Base-by-base conservation (phyloP, 148 eudicot species). In the Tetragonia tetragonoides region DNA sequence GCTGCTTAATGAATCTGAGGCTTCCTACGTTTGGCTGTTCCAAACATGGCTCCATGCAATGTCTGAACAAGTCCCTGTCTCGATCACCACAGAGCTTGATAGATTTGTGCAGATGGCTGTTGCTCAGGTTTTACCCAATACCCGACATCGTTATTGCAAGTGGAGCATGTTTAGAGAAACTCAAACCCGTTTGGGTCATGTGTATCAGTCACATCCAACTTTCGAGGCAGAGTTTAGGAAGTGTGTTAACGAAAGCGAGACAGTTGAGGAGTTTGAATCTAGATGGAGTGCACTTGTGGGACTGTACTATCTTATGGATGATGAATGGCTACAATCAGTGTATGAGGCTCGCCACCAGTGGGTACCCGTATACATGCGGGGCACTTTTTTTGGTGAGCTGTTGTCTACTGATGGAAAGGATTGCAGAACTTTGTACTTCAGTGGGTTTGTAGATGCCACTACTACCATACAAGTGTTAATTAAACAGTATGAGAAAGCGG, bases 111-210 rank as follows among this genome's bases (percentile, higher is more conserved):
- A 83, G 70, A 78, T 81, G 78, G 88, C 81, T 66, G 82, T 57
- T 47, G 56, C 84, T 44, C 81, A 86, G 39, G 83, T 82, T 49
- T 77, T 86, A 46, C 88, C 85, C 20, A 78, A 76, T 34, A 84
- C 79, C 2, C 77, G 81, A 10, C 83, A 79, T 53, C 77, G 86
- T 41, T 86, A 79, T 70, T 81, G 83, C 38, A 84, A 65, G 68
- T 86, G 88, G 86, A 79, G 85, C 63, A 86, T 86, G 72, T 81
- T 84, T 66, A 76, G 77, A 77, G 85, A 83, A 67, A 84, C 87
- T 0, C 68, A 53, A 66, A 68, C 72, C 46, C 85, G 69, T 79
- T 79, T 86, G 83, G 81, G 78, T 76, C 79, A 68, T 78, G 76
- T 86, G 41, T 83, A 78, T 42, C 80, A 73, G 66, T 81, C 86